A percentile compares a stretch with the other conserved stretches of the same genome.
These are phyloP conservation scores for Funneliformis caledonium DNA, from an alignment of 371 early-diverging fungal species.

Conservation along the genomic window DNA sequence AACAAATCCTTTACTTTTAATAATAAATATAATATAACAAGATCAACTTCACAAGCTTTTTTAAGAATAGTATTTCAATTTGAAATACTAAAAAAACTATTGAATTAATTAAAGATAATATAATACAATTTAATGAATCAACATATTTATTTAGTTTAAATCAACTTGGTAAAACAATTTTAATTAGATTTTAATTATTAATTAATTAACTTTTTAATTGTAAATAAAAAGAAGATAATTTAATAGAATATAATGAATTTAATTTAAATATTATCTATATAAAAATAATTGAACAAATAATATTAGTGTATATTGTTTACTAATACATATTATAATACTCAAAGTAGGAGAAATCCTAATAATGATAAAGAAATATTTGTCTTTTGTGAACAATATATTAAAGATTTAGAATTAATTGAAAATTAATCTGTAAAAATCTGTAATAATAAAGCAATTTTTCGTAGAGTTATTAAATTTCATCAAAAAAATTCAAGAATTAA, in stretches of 20 bases:
- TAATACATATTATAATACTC: slow-evolving; percentile 20
- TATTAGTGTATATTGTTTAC: not conserved
- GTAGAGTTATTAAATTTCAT: not conserved
- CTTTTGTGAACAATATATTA: not conserved
- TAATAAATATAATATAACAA: not conserved
- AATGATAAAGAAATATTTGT: not conserved
- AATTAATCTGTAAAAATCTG: not conserved
- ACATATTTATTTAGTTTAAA: too few species aligned
- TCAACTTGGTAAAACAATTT: not conserved
- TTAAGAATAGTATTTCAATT: slow-evolving; percentile 15
- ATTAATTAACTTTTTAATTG: not conserved
- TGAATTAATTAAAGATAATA: not conserved
- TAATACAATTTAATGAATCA: too few species aligned
- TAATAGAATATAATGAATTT: not conserved
- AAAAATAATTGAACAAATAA: slow-evolving; percentile 13
- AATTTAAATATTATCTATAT: not conserved
- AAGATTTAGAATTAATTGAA: not conserved
- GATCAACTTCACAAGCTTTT: not conserved
- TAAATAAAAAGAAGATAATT: not conserved
- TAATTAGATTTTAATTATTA: not conserved
- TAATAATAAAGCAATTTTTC: slow-evolving; percentile 10
- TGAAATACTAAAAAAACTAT: not conserved
- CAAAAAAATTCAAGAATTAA: not conserved
- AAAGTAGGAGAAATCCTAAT: not conserved
- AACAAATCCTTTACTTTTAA: not conserved